phyloP scores from a whole-genome alignment of 495 filamentous ascomycete genomes.

The Thermothielavioides terrestris region DNA sequence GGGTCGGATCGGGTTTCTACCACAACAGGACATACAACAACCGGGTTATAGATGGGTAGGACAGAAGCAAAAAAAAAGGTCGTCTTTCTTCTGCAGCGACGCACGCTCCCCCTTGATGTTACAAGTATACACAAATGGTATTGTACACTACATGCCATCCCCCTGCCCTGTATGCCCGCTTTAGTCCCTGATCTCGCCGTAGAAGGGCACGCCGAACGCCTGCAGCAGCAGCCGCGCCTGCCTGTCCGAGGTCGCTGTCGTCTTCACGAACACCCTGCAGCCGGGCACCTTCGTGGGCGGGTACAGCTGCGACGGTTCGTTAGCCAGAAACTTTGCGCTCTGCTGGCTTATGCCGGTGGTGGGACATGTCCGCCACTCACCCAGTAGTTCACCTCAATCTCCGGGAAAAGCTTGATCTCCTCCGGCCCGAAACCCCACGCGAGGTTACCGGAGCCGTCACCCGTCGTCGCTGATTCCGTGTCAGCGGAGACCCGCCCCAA shows the following conservation, averaged over 20 bases:
- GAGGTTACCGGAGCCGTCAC: slow-evolving; percentile 84
- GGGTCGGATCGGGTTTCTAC: not conserved
- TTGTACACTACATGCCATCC: too few species aligned
- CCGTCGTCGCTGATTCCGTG: slow-evolving; percentile 39
- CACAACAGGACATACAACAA: slow-evolving; percentile 4
- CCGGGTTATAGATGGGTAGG: not conserved
- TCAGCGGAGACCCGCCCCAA: not conserved
- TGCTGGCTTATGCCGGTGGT: too few species aligned
- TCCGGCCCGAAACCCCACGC: slow-evolving; percentile 66
- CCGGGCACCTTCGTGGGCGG: slow-evolving; percentile 70
- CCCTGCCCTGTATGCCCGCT: not conserved
- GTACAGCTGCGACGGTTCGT: slow-evolving; percentile 15
- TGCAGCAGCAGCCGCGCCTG: slow-evolving; percentile 82
- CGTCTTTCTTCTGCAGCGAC: not conserved
- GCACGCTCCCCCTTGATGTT: not conserved
- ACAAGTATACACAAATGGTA: slow-evolving; percentile 13
- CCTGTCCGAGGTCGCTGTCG: slow-evolving; percentile 76
- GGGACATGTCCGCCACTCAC: slow-evolving; percentile 65
- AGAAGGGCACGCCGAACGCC: slow-evolving; percentile 76
- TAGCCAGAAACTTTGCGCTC: not conserved
- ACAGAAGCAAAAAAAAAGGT: not conserved
- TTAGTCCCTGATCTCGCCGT: slow-evolving; percentile 52
- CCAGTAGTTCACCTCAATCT: slow-evolving; percentile 86
- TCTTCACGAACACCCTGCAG: slow-evolving; percentile 79
- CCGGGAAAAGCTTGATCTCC: slow-evolving; percentile 73